A percentile compares a stretch with the other conserved stretches of the same genome.
Evolutionary conservation across 768 basidiomycete species (phyloP).

Genomic region (Mycena crocata): DNA sequence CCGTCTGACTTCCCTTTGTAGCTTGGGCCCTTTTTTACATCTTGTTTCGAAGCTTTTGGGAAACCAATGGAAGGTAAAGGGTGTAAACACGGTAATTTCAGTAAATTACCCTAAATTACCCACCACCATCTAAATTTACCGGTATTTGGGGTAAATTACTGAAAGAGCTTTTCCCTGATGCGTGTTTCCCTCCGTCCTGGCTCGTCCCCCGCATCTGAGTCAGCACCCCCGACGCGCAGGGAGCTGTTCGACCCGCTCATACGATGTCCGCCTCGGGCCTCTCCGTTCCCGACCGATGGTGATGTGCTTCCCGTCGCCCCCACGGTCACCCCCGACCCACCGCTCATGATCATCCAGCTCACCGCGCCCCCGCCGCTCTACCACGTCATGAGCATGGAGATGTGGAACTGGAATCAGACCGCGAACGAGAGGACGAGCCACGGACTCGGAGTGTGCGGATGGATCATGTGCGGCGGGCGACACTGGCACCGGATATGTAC

Average conservation of each 20-base stretch:
- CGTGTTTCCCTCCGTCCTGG: conserved; percentile 58
- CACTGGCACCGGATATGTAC: conserved; percentile 58
- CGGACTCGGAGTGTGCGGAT: conserved; percentile 48
- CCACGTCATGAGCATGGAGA: conserved; percentile 56
- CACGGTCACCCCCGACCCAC: conserved; percentile 45
- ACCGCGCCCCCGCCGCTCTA: conserved; percentile 52
- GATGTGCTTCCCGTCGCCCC: too few relatives aligned
- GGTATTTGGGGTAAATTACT: too few relatives aligned
- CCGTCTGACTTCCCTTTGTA: too few relatives aligned
- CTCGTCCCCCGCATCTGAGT: conserved; percentile 56
- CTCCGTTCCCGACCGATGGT: too few relatives aligned
- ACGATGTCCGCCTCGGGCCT: conserved; percentile 46
- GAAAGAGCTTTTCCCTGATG: too few relatives aligned
- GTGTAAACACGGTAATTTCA: too few relatives aligned
- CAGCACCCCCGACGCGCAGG: conserved; percentile 41
- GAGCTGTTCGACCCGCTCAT: conserved; percentile 51
- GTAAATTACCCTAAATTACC: too few relatives aligned
- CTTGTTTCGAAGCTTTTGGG: too few relatives aligned
- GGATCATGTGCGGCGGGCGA: conserved; percentile 53
- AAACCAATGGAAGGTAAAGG: too few relatives aligned
- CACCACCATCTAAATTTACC: too few relatives aligned
- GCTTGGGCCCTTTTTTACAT: too few relatives aligned
- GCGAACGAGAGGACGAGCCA: conserved; percentile 50
- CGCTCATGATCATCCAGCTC: conserved; percentile 56
- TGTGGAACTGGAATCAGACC: conserved; percentile 62